These are phyloP conservation scores for Opeltia flavorubescens DNA, from an alignment of 495 filamentous ascomycete genomes.

Conservation along the genomic window DNA sequence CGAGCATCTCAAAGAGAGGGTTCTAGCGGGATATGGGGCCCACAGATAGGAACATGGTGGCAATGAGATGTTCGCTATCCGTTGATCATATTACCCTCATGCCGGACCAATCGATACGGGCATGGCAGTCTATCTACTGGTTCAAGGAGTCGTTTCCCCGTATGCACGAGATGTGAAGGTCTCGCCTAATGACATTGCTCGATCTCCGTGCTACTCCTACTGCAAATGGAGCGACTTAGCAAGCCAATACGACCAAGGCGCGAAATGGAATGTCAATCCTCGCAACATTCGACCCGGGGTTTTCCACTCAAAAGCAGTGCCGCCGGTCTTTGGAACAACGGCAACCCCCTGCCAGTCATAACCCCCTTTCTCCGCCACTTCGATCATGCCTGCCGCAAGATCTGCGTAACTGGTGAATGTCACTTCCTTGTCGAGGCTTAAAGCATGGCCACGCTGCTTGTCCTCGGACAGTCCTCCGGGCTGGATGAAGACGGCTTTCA, in stretches of 20 bases:
- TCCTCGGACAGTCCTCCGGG: constrained; percentile 28
- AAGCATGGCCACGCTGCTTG: constrained; percentile 20
- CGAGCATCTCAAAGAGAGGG: constrained; percentile 13
- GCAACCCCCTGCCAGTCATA: constrained; percentile 27
- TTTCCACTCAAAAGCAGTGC: constrained; percentile 14
- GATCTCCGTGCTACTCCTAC: neutral
- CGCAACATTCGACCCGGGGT: constrained; percentile 11
- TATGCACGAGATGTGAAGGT: too few species aligned
- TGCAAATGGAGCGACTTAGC: neutral
- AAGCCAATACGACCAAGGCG: neutral
- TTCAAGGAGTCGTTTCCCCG: too few species aligned
- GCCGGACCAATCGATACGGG: too few species aligned
- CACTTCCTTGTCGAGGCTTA: constrained; percentile 22
- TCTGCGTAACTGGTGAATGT: constrained; percentile 28
- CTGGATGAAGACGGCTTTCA: constrained; percentile 29
- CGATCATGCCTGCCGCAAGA: constrained; percentile 33
- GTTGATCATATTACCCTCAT: too few species aligned
- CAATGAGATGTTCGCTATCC: too few species aligned
- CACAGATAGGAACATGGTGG: constrained; percentile 10
- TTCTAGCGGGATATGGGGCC: neutral
- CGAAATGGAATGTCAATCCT: constrained; percentile 12
- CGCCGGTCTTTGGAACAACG: constrained; percentile 17
- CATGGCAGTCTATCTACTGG: too few species aligned
- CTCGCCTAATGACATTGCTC: neutral
- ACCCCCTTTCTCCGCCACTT: constrained; percentile 25